phyloP scores from a whole-genome alignment of 2,329 filamentous ascomycete genomes.

The Mycogone perniciosa region DNA sequence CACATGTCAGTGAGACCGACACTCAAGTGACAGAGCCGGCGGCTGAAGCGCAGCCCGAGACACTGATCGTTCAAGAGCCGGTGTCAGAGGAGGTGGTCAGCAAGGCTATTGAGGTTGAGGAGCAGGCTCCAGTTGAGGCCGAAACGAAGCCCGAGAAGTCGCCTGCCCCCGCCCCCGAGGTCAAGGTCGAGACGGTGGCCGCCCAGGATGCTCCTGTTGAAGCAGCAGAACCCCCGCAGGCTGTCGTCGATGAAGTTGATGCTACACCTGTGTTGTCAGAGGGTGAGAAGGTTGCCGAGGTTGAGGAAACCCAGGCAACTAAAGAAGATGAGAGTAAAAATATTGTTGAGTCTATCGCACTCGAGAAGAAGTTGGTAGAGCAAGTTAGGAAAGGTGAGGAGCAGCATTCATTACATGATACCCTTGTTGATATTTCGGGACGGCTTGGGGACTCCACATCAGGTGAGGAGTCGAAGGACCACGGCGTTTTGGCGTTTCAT shows the following conservation, averaged over 20 bases:
- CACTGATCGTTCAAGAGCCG: neutral
- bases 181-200: neutral
- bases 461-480: slow-evolving; percentile 18
- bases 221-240: neutral
- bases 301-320: slow-evolving; percentile 4
- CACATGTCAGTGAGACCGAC: no score
- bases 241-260: neutral
- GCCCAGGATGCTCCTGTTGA: slow-evolving; percentile 7
- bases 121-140: neutral
- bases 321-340: slow-evolving; percentile 35
- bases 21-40: no score
- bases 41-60: no score
- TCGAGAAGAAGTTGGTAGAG: slow-evolving; percentile 27
- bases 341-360: slow-evolving; percentile 32
- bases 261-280: slow-evolving; percentile 1
- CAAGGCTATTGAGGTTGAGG: slow-evolving; percentile 2
- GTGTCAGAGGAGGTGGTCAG: neutral
- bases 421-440: slow-evolving; percentile 31
- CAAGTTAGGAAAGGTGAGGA: slow-evolving; percentile 40
- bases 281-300: slow-evolving; percentile 3
- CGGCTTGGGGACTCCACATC: slow-evolving; percentile 23
- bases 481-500: slow-evolving; percentile 24
- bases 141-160: neutral
- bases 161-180: neutral
- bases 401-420: slow-evolving; percentile 31